Evolutionary conservation across 768 basidiomycete species (phyloP), one percentile per base, ranked within the genome.

Genomic region (Mycena albidolilacea): DNA sequence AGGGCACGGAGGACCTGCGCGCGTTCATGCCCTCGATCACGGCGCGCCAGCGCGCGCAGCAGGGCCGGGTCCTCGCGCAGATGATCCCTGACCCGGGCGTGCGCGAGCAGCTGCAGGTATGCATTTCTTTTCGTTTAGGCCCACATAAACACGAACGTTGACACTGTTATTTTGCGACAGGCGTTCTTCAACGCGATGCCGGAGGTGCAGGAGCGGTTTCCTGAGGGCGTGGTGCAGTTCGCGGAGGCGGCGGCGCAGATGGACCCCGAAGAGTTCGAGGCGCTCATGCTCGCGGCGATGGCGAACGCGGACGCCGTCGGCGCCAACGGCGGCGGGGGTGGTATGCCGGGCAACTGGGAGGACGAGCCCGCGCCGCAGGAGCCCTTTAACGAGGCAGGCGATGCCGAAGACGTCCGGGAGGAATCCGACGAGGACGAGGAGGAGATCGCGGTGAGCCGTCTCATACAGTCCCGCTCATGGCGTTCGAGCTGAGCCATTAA

Each of bases 161-260:
- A 62, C 43, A 12, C 5, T 39, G n/a, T 30, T 39, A 21, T 3
- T 17, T 38, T 43, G 44, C 15, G 19, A 14, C 9, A 87, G 86
- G 89, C 81, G 12, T 85, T 92, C 69, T 91, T 89, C 71, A 87
- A 89, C 67, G 92, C 86, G 23, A 83, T 90, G 74, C 89, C 90
- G 9, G 81, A 82, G 12, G 80, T 95, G 14, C 86, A 85, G 17
- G 85, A 84, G 43, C 87, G 88, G 72, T 89, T 93, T 69, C 92
- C 89, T 0, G 93, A 90, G 0, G 93, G 92, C 1, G 80, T 92
- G n/a, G 81, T 90, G 23, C 89, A 92, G 77, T 90, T 93, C 74
- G 87, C 88, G 23, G 88, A 90, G 79, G 81, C 86, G 78, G 82
- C 89, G 50, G 89, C 79, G 23, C 87, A 90, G 74, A 82, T 88